A percentile compares a stretch with the other conserved stretches of the same genome.
Conservation (phyloP, 345 rosid genomes). For the Acer saccharum region DNA sequence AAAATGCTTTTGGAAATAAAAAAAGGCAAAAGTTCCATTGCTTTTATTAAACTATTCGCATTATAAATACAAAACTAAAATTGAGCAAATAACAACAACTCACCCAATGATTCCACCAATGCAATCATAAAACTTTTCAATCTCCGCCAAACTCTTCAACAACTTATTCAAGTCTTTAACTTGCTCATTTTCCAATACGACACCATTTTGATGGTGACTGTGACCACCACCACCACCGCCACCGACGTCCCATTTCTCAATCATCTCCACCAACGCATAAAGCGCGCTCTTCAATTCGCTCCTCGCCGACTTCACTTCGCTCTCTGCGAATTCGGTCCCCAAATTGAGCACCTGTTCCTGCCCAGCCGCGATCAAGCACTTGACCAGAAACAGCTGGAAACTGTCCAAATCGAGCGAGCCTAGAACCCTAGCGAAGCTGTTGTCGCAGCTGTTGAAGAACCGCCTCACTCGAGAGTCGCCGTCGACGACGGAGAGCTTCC, state of each 20-base stretch:
- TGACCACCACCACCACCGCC: conserved; percentile 23
- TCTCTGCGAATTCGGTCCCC: conserved; percentile 35
- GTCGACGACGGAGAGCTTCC: conserved; percentile 46
- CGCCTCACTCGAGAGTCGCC: conserved; percentile 55
- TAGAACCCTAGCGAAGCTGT: conserved; percentile 41
- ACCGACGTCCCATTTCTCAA: conserved; percentile 64
- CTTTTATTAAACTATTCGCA: background rate
- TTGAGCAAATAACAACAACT: conserved; percentile 4
- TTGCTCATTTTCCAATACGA: conserved; percentile 42
- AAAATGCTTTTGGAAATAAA: background rate
- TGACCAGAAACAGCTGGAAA: conserved; percentile 54
- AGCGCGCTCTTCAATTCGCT: conserved; percentile 65
- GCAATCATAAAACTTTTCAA: conserved; percentile 84
- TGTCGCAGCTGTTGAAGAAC: conserved; percentile 34
- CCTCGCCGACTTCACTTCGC: conserved; percentile 41
- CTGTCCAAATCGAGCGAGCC: conserved; percentile 42
- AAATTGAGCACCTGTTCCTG: conserved; percentile 70
- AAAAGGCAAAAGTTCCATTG: background rate
- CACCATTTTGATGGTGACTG: conserved; percentile 23
- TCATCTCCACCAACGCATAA: conserved; percentile 71
- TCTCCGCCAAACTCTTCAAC: conserved; percentile 53
- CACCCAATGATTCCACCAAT: conserved; percentile 95
- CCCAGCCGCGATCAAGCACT: conserved; percentile 82
- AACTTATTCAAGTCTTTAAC: conserved; percentile 52
- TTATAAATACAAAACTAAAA: background rate